Evolutionary conservation across 257 asterid species (phyloP).

Genomic region (Nicotiana otophora): DNA sequence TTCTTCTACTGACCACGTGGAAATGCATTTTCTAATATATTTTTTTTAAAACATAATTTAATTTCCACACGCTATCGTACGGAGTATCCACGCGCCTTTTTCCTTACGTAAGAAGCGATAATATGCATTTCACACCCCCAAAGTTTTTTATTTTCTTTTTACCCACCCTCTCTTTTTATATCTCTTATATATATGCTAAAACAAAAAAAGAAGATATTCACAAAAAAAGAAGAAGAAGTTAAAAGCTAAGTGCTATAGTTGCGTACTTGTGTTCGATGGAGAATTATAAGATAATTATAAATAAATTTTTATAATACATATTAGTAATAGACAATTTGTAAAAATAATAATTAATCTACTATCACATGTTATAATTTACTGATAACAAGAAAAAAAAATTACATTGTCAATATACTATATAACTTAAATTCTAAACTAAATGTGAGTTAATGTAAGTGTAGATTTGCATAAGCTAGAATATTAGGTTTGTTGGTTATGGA

Average conservation of each 20-base stretch:
- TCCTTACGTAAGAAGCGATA: neutral
- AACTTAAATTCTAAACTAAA: neutral
- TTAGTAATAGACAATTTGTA: too few relatives aligned
- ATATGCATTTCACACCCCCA: neutral
- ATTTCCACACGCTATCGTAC: neutral
- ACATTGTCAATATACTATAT: too few relatives aligned
- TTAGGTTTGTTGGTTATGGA: too few relatives aligned
- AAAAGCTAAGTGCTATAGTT: too few relatives aligned
- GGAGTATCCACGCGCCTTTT: slow-evolving; percentile 6
- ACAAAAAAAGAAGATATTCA: neutral
- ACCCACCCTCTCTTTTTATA: neutral
- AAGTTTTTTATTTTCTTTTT: neutral
- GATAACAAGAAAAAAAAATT: too few relatives aligned
- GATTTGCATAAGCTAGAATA: too few relatives aligned
- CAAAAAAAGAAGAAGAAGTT: neutral
- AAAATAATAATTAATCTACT: too few relatives aligned
- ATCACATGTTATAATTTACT: too few relatives aligned
- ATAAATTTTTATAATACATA: too few relatives aligned
- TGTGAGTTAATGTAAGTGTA: neutral
- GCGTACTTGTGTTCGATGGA: too few relatives aligned
- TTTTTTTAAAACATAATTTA: neutral
- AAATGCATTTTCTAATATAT: neutral
- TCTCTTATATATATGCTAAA: too few relatives aligned
- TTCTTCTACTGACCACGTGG: slow-evolving; percentile 14
- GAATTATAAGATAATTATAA: too few relatives aligned